Conservation (phyloP, 768 basidiomycete species). For the Lactifluus hygrophoroides region DNA sequence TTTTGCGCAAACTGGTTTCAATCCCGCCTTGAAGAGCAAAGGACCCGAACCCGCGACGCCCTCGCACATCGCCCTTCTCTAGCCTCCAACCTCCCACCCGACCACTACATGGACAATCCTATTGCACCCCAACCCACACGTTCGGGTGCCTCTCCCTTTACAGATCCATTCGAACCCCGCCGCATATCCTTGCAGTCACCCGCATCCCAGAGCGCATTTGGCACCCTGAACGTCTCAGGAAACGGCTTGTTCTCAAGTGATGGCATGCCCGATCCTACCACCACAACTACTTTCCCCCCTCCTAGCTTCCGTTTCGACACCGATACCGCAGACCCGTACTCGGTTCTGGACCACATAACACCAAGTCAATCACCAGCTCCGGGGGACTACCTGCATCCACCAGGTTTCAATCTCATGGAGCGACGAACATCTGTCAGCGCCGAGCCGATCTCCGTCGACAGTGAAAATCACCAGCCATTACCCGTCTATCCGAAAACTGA, state of each 20-base stretch:
- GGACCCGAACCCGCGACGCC: conserved; percentile 60
- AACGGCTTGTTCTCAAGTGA: conserved; percentile 63
- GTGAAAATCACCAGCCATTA: conserved; percentile 52
- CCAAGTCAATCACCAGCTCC: conserved; percentile 30
- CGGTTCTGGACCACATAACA: conserved; percentile 28
- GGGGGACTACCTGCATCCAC: conserved; percentile 64
- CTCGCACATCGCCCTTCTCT: conserved; percentile 46
- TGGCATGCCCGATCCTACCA: conserved; percentile 22
- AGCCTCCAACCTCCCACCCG: conserved; percentile 43
- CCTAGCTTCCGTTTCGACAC: conserved; percentile 54
- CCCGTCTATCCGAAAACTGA: conserved; percentile 72
- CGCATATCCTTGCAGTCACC: conserved; percentile 48
- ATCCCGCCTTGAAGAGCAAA: conserved; percentile 75
- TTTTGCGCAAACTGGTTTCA: conserved; percentile 96
- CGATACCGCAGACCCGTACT: conserved; percentile 47
- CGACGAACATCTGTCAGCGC: conserved; percentile 93
- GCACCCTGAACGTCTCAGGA: conserved; percentile 70
- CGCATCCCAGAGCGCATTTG: conserved; percentile 62
- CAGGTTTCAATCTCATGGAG: conserved; percentile 72
- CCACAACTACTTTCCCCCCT: conserved; percentile 27
- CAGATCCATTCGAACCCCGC: conserved; percentile 38
- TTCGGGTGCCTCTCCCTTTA: conserved; percentile 47
- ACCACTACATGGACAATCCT: conserved; percentile 51
- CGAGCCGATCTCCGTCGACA: conserved; percentile 86
- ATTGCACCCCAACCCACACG: conserved; percentile 28